These are phyloP conservation scores for Rhizopogon vinicolor DNA, from an alignment of 768 basidiomycete species.

Conservation along the genomic window DNA sequence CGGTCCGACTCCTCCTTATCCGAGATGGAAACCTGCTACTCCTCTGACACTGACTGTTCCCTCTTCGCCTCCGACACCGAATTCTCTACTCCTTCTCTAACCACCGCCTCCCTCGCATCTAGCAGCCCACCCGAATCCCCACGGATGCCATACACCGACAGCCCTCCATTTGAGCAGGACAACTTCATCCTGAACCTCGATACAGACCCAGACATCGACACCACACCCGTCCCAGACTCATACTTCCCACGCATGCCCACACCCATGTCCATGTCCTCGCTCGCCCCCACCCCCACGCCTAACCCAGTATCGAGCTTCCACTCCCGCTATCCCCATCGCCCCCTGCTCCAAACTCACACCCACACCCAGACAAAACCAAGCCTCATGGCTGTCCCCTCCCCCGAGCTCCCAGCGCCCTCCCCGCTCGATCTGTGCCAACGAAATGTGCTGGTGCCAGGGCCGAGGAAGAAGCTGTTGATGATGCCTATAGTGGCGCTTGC, in stretches of 20 bases:
- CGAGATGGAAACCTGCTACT: not conserved
- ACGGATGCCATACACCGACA: not conserved
- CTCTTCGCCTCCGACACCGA: constrained; percentile 5
- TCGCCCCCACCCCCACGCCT: not conserved
- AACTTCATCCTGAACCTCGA: constrained; percentile 7
- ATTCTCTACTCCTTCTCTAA: constrained; percentile 10
- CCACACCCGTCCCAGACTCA: not conserved
- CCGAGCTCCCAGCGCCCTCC: not conserved
- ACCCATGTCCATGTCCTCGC: not conserved
- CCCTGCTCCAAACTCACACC: not conserved
- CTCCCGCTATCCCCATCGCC: constrained; percentile 2
- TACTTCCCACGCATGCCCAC: constrained; percentile 3
- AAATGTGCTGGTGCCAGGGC: no score
- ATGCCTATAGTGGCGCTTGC: not conserved
- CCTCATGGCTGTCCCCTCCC: not conserved
- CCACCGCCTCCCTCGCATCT: constrained; percentile 7
- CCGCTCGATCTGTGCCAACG: not conserved
- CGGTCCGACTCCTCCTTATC: not conserved
- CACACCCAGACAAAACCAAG: not conserved
- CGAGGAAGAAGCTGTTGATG: not conserved
- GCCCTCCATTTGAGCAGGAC: not conserved
- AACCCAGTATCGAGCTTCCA: constrained; percentile 2
- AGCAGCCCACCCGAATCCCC: constrained; percentile 10
- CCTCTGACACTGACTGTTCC: constrained; percentile 6
- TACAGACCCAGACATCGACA: constrained; percentile 7